A percentile compares a stretch with the other conserved stretches of the same genome.
Conservation (phyloP, 257 asterid genomes). For the Anisodus acutangulus region DNA sequence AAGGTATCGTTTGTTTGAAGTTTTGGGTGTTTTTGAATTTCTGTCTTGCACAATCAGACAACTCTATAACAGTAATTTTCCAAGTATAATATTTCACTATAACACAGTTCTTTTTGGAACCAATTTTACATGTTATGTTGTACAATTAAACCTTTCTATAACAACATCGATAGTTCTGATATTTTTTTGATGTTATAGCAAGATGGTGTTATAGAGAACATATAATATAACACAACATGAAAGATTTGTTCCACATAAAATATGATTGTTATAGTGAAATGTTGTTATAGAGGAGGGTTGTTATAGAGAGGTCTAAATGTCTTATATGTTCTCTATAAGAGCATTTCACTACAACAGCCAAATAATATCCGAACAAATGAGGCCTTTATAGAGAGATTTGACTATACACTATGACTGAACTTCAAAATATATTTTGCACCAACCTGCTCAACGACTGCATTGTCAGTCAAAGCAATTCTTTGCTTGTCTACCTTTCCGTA, state of each 20-base stretch:
- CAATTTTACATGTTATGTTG: not conserved
- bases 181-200: too few relatives aligned
- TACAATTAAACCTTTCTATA: too few relatives aligned
- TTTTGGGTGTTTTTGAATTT: not conserved
- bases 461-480: conserved; percentile 73
- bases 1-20: not conserved
- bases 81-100: not conserved
- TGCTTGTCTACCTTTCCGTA: conserved; percentile 75
- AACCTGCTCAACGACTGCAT: conserved; percentile 69
- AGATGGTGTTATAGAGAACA: too few relatives aligned
- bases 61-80: not conserved
- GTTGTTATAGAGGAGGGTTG: too few relatives aligned
- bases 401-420: not conserved
- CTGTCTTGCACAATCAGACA: not conserved
- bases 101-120: not conserved
- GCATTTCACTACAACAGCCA: not conserved
- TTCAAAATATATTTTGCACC: not conserved
- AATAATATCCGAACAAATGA: not conserved
- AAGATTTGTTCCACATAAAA: too few relatives aligned
- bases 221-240: too few relatives aligned
- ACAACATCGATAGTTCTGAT: too few relatives aligned
- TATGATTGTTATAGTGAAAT: too few relatives aligned
- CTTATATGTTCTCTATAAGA: too few relatives aligned
- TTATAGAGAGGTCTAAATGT: too few relatives aligned
- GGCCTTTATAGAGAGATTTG: not conserved